Percentiles rank a stretch among this genome's conserved stretches.
These are phyloP conservation scores for Cucurbita argyrosperma DNA, from an alignment of 306 rosid genomes.

Conservation along the genomic window DNA sequence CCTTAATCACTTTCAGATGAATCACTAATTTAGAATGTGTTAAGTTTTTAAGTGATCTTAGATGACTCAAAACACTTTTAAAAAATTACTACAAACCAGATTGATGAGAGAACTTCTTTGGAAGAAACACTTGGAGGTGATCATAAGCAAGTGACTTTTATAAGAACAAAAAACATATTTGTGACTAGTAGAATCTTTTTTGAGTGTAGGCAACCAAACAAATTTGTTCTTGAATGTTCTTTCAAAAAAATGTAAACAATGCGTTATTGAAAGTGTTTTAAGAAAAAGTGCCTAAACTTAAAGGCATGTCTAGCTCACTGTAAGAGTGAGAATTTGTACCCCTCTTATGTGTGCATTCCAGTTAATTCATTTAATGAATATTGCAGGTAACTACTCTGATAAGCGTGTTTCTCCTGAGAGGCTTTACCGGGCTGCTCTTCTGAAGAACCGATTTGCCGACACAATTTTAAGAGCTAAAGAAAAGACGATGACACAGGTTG, in stretches of 20 bases:
- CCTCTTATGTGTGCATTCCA: slow-evolving; percentile 9
- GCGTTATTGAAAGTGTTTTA: not conserved
- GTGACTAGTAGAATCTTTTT: not conserved
- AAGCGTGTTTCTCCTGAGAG: slow-evolving; percentile 59
- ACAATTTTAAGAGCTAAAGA: slow-evolving; percentile 77
- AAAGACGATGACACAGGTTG: slow-evolving; percentile 62
- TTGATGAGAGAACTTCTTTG: not conserved
- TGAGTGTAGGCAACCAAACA: not conserved
- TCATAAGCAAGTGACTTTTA: not conserved
- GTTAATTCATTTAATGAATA: not conserved
- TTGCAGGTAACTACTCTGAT: slow-evolving; percentile 47
- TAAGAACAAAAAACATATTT: not conserved
- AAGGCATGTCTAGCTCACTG: not conserved
- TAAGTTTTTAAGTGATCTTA: not conserved
- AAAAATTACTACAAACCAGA: no score
- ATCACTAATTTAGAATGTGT: not conserved
- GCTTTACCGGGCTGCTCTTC: slow-evolving; percentile 52
- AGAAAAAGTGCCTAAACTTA: not conserved
- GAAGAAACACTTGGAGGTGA: not conserved
- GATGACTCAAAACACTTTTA: not conserved
- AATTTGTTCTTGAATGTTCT: not conserved
- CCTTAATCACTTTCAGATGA: not conserved
- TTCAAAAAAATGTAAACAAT: not conserved
- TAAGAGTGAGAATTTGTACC: slow-evolving; percentile 10
- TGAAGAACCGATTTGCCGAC: slow-evolving; percentile 63